Percentiles rank a stretch among this genome's conserved stretches.
phyloP scores from a whole-genome alignment of 768 basidiomycete species.

The Lyophyllum decastes region DNA sequence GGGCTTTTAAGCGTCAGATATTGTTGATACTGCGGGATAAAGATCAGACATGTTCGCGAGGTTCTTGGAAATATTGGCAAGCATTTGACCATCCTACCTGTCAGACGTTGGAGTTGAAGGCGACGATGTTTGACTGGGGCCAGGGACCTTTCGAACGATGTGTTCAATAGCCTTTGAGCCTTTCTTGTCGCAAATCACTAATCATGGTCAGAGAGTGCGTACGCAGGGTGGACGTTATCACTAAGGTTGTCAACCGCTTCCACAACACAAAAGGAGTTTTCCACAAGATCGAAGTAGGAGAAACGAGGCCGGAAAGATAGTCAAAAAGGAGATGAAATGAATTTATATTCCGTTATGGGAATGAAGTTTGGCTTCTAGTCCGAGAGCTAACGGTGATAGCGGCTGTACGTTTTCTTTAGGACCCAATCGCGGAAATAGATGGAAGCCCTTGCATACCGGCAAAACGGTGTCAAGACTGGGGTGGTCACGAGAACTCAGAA shows the following conservation, averaged over 20 bases:
- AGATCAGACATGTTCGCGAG: conserved; percentile 51
- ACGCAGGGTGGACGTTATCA: conserved; percentile 43
- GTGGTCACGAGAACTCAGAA: conserved; percentile 49
- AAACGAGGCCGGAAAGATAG: too few relatives aligned
- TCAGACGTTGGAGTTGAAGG: conserved; percentile 38
- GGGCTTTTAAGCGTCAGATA: conserved; percentile 58
- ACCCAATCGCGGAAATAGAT: conserved; percentile 55
- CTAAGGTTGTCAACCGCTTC: too few relatives aligned
- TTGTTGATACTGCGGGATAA: conserved; percentile 64
- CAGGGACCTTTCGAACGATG: conserved; percentile 32
- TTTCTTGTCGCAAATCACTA: conserved; percentile 26
- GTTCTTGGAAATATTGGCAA: conserved; percentile 49
- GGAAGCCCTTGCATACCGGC: conserved; percentile 47
- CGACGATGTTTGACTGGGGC: conserved; percentile 43
- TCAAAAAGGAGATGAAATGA: too few relatives aligned
- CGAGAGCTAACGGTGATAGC: too few relatives aligned
- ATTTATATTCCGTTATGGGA: too few relatives aligned
- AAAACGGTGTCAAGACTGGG: conserved; percentile 48
- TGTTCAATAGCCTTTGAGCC: conserved; percentile 41
- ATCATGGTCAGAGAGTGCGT: conserved; percentile 24
- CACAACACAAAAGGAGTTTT: too few relatives aligned
- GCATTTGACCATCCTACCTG: conserved; percentile 39
- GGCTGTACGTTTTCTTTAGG: conserved; percentile 40
- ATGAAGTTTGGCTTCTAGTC: too few relatives aligned
- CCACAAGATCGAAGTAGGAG: too few relatives aligned